phyloP scores from a whole-genome alignment of 768 basidiomycete genomes.

The Pleurotus eryngii region DNA sequence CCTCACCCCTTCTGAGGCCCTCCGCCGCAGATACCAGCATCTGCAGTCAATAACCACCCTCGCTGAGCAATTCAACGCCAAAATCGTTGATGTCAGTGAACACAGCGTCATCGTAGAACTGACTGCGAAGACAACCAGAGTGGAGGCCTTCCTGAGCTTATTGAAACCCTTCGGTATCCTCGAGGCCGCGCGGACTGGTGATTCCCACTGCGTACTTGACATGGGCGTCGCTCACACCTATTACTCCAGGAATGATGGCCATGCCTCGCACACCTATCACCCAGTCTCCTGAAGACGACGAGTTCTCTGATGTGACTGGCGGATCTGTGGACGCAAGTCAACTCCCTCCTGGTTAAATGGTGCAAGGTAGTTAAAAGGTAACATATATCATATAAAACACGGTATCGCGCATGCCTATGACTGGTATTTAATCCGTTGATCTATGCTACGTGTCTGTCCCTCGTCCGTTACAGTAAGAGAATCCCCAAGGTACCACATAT shows the following conservation, averaged over 20 bases:
- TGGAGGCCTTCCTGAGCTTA: conserved; percentile 89
- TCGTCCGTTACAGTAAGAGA: too few species aligned
- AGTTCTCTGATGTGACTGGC: conserved; percentile 33
- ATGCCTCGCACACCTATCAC: conserved; percentile 95
- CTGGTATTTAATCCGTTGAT: too few species aligned
- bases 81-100: conserved; percentile 92
- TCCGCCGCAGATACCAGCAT: conserved; percentile 87
- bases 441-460: too few species aligned
- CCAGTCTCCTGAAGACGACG: conserved; percentile 50
- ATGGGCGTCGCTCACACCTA: neutral
- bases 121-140: conserved; percentile 86
- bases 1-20: conserved; percentile 79
- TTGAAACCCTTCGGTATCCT: conserved; percentile 94
- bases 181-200: conserved; percentile 93
- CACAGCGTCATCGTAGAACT: conserved; percentile 94
- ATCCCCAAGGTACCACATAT: too few species aligned
- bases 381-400: too few species aligned
- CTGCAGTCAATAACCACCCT: conserved; percentile 84
- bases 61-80: conserved; percentile 85
- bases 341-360: conserved; percentile 83
- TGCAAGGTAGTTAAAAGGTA: too few species aligned
- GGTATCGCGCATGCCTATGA: too few species aligned
- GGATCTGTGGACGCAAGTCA: conserved; percentile 81
- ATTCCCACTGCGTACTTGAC: neutral
- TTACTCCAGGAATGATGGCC: conserved; percentile 80